phyloP scores from a whole-genome alignment of 805 yeast genomes.

The Suhomyces sp. region DNA sequence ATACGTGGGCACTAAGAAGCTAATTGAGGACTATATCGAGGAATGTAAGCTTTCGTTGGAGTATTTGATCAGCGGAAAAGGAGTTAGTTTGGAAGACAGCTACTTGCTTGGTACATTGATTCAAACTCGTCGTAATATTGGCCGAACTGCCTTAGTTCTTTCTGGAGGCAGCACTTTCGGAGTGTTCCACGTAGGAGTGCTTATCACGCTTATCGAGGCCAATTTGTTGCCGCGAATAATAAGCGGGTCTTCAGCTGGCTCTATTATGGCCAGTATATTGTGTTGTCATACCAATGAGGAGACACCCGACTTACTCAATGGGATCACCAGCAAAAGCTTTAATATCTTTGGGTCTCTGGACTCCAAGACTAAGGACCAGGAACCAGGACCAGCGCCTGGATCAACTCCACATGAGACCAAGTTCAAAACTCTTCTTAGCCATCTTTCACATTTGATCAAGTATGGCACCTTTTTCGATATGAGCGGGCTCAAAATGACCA shows the following conservation, averaged over 20 bases:
- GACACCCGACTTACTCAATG: conserved; percentile 51
- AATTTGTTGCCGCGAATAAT: conserved; percentile 80
- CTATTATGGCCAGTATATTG: conserved; percentile 85
- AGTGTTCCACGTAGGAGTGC: conserved; percentile 85
- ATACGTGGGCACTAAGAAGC: conserved; percentile 77
- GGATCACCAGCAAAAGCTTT: conserved; percentile 57
- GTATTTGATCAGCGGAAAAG: conserved; percentile 35
- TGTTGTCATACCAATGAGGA: conserved; percentile 80
- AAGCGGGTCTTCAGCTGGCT: conserved; percentile 95
- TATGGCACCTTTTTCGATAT: conserved; percentile 90
- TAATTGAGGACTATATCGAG: conserved; percentile 77
- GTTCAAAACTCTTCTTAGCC: conserved; percentile 45
- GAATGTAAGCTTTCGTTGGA: conserved; percentile 62
- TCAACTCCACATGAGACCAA: conserved; percentile 32
- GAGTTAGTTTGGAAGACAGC: conserved; percentile 56
- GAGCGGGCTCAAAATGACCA: conserved; percentile 64
- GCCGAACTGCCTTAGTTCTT: conserved; percentile 90
- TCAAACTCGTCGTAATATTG: conserved; percentile 87
- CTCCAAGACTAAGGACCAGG: background rate
- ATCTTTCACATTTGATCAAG: conserved; percentile 58
- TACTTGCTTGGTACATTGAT: conserved; percentile 74
- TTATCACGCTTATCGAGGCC: conserved; percentile 71
- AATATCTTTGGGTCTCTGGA: conserved; percentile 44
- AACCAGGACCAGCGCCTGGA: background rate
- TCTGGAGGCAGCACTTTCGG: conserved; percentile 98